Evolutionary conservation across 2,329 filamentous ascomycete genomes (phyloP), one percentile per base, ranked within the genome.

Genomic region (Hypocrella siamensis): DNA sequence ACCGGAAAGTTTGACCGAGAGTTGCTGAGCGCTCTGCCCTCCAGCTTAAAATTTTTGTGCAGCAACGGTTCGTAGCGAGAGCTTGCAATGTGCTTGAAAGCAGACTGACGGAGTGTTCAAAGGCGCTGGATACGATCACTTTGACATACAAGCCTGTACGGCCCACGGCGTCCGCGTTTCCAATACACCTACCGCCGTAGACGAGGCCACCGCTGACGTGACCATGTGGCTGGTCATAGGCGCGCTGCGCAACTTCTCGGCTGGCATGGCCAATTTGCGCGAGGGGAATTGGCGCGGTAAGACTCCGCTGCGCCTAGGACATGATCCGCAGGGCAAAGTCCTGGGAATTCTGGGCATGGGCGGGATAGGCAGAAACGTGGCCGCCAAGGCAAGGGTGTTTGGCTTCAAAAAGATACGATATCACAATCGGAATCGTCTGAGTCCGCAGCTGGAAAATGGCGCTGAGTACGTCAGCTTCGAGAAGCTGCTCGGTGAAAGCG

Each of bases 311-410:
- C 63, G 75, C 1, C 57, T 74, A 5, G 83, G 82, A 10, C 79
- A 81, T 47, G 82, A 90, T 46, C 82, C 82, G 2, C 65, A 80
- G 51, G 80, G 79, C 22, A 90, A 88, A 53, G 60, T 75, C 2
- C 63, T 92, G 5, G 83, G 83, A 0, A 84, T 92, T 37, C 52
- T 92, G 26, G 83, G 83, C 6, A 88, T 90, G 81, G 83, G 83
- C 15, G 81, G 83, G 3, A 90, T 92, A 38, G 83, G 84, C 1
- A 63, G 77, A 22, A 83, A 84, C 46, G 54, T 90, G 43, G 81
- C 78, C 48, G 69, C 61, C 48, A 85, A 85, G 54, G 79, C 76
- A 3, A 63, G 70, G 33, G 79, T 65, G 1, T 86, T 92, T 47
- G 79, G 76, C n/a, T n/a, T n/a, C 9, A 85, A 90, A 79, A 66